These are phyloP conservation scores for Boletus rex-veris DNA, from an alignment of 768 basidiomycete genomes.

Conservation along the genomic window DNA sequence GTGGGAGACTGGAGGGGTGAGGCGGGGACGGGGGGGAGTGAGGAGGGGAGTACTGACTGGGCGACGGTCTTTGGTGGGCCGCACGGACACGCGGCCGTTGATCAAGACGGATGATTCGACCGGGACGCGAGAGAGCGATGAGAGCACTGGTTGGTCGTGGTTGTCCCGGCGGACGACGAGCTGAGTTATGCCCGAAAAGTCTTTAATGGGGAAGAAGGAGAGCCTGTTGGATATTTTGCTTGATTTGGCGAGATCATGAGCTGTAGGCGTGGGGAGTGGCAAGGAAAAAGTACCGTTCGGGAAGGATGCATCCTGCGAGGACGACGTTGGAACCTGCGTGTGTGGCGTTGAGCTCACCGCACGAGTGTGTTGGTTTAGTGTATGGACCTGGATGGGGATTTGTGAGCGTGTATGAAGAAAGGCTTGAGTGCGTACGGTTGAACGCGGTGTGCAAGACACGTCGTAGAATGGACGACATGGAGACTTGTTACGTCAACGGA, in stretches of 20 bases:
- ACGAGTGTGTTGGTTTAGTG: conserved; percentile 59
- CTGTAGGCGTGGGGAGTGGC: conserved; percentile 25
- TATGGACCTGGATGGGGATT: conserved; percentile 48
- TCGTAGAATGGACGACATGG: not conserved
- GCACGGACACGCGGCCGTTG: conserved; percentile 63
- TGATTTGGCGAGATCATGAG: conserved; percentile 35
- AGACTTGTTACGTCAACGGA: no score
- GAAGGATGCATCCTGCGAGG: conserved; percentile 79
- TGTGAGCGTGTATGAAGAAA: no score
- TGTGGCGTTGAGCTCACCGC: conserved; percentile 50
- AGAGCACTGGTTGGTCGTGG: not conserved
- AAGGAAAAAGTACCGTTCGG: conserved; percentile 57
- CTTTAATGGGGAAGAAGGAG: conserved; percentile 86
- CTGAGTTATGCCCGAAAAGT: conserved; percentile 74
- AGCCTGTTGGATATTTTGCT: conserved; percentile 67
- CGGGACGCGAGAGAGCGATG: conserved; percentile 56
- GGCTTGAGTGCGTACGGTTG: no score
- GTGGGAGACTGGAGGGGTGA: conserved; percentile 46
- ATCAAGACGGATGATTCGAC: conserved; percentile 77
- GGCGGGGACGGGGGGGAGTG: not conserved
- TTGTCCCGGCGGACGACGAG: conserved; percentile 59
- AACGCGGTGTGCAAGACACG: not conserved
- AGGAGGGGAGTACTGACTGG: conserved; percentile 42
- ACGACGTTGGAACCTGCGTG: conserved; percentile 59
- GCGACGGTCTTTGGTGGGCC: conserved; percentile 61